phyloP scores from a whole-genome alignment of 306 rosid species.

The Macrotyloma uniflorum region DNA sequence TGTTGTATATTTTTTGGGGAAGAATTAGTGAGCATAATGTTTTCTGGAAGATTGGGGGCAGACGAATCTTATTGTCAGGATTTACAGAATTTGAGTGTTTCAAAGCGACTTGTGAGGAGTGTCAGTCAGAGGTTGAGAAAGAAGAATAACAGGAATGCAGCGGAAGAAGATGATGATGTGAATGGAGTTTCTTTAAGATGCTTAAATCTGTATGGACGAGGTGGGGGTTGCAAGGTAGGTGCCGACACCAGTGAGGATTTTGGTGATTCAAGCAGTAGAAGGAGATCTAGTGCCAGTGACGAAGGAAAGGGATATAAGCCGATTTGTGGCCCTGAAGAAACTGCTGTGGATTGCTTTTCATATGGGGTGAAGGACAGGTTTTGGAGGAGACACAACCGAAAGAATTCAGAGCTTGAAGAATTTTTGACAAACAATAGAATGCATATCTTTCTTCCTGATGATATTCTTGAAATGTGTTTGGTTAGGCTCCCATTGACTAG shows the following conservation, averaged over 20 bases:
- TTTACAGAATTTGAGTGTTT: slow-evolving; percentile 74
- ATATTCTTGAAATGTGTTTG: slow-evolving; percentile 94
- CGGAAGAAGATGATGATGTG: slow-evolving; percentile 65
- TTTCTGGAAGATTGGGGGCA: slow-evolving; percentile 57
- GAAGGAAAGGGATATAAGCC: slow-evolving; percentile 83
- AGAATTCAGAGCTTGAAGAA: slow-evolving; percentile 67
- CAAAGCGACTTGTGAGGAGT: slow-evolving; percentile 85
- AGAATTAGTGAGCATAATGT: slow-evolving; percentile 59
- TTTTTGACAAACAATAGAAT: slow-evolving; percentile 59
- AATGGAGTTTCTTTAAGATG: slow-evolving; percentile 81
- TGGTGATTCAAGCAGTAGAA: slow-evolving; percentile 73
- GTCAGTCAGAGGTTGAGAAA: slow-evolving; percentile 88
- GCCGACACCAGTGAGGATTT: slow-evolving; percentile 86
- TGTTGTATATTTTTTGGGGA: slow-evolving; percentile 32
- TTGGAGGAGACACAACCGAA: slow-evolving; percentile 74
- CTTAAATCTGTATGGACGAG: slow-evolving; percentile 76
- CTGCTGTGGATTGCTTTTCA: slow-evolving; percentile 83
- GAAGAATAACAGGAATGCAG: slow-evolving; percentile 57
- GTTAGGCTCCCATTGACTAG: slow-evolving; percentile 85
- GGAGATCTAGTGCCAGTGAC: slow-evolving; percentile 92
- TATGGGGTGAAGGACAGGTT: slow-evolving; percentile 87
- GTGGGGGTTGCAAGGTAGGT: slow-evolving; percentile 99
- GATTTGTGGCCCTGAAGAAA: slow-evolving; percentile 70
- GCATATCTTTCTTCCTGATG: slow-evolving; percentile 93
- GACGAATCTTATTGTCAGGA: slow-evolving; percentile 66